Base-by-base conservation (phyloP, 2,329 filamentous ascomycete genomes). In the Pseudogymnoascus sp. region DNA sequence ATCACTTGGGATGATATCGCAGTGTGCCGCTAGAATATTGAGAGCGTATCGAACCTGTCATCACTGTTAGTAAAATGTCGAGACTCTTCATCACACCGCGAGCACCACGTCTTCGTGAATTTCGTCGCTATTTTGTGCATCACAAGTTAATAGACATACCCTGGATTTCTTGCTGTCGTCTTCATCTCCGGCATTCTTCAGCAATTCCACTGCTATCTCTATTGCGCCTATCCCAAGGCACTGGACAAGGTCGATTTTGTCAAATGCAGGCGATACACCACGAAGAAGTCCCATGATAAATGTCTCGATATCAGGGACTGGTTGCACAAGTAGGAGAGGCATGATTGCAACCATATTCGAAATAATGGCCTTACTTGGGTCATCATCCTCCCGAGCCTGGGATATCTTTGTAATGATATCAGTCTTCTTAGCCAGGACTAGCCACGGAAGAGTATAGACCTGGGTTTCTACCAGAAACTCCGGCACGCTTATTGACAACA, bases 321-420 rank as follows among this genome's bases (percentile, higher is more conserved):
- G 80, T 66, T 87, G 85, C 1, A 81, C 75, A 33, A 88, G 74
- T 6, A 88, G 73, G 7, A 86, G 74, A 16, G 85, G 82, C 38
- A 88, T 68, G 36, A 85, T 85, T 6, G 80, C 75, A 2, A 80
- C 79, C 11, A 86, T 70, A 65, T 88, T 88, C 5, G 74, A 71
- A 61, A 86, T 74, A 39, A 84, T 77, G 1, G 79, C 74, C 39
- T 75, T 72, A 76, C 79, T 84, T 0, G 83, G 76, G 64, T 94
- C 85, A 6, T 79, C 75, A 50, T 90, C 86, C 47, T 89, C 85
- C 61, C 89, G 86, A 59, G 89, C 90, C 66, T 88, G 84, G 0
- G 91, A 89, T 66, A 99, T 90, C 64, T 86, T 87, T 67, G 87
- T 82, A 39, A 99, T 87, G 14, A 95, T 82, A 62, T 96, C 90